Percentiles rank a stretch among this genome's conserved stretches.
Evolutionary conservation across 2,329 filamentous ascomycete genomes (phyloP).

Genomic region (Colletotrichum camelliae): DNA sequence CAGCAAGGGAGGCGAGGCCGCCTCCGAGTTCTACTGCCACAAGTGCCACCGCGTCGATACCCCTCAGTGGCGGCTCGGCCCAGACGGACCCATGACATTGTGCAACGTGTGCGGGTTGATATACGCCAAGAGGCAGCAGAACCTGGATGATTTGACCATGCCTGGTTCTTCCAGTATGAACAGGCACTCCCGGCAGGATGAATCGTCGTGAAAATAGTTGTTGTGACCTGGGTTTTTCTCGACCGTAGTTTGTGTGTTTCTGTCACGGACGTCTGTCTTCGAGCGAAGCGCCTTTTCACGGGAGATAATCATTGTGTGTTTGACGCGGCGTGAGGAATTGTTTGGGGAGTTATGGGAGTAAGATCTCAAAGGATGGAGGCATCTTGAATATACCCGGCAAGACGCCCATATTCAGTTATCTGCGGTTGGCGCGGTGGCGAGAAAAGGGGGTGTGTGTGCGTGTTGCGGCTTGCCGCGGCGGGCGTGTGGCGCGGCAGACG

Average conservation of each 20-base stretch:
- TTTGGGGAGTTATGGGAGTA: background rate
- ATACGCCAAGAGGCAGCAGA: background rate
- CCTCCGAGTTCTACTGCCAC: accelerated
- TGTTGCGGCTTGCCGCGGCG: background rate
- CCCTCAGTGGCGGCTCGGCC: background rate
- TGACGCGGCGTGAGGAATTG: too few relatives aligned
- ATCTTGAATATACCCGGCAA: background rate
- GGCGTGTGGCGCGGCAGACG: background rate
- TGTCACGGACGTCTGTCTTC: background rate
- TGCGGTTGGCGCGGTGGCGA: background rate
- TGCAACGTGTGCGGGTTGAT: background rate
- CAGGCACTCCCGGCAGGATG: background rate
- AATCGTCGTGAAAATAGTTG: background rate
- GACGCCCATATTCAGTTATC: background rate
- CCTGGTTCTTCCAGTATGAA: accelerated
- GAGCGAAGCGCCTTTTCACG: background rate
- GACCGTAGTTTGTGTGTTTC: background rate
- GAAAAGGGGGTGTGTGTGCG: background rate
- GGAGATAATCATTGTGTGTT: background rate
- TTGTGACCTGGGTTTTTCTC: background rate
- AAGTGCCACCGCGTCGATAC: background rate
- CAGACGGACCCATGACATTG: background rate
- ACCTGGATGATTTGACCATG: background rate
- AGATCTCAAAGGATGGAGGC: accelerated
- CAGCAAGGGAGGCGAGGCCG: accelerated